A percentile compares a stretch with the other conserved stretches of the same genome.
phyloP scores from a whole-genome alignment of 2,329 filamentous ascomycete species.

The Xylariaceae sp. region DNA sequence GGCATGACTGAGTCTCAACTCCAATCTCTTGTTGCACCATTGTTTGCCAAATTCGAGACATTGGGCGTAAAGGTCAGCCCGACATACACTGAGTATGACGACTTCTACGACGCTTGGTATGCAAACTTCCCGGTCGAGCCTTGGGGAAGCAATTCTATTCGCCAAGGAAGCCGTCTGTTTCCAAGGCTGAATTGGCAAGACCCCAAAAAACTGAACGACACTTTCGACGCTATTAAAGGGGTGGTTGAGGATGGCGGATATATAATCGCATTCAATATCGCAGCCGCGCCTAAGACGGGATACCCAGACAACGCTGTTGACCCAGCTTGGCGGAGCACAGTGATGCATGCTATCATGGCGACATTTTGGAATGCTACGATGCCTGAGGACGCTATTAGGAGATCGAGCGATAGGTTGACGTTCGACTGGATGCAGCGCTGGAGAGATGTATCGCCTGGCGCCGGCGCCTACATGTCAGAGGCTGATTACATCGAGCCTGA shows the following conservation, averaged over 20 bases:
- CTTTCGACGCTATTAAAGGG: constrained; percentile 38
- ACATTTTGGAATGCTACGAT: constrained; percentile 26
- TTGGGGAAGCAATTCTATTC: constrained; percentile 34
- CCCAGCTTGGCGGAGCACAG: constrained; percentile 50
- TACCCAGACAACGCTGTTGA: constrained; percentile 32
- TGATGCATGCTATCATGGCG: constrained; percentile 40
- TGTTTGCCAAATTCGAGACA: constrained; percentile 34
- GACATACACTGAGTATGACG: constrained; percentile 40
- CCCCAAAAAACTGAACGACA: constrained; percentile 35
- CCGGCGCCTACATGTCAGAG: constrained; percentile 32
- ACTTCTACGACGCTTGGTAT: constrained; percentile 41
- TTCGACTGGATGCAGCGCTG: constrained; percentile 37
- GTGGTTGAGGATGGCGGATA: constrained; percentile 28
- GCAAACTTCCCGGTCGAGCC: constrained; percentile 43
- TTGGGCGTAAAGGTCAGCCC: constrained; percentile 36
- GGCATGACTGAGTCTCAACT: constrained; percentile 38
- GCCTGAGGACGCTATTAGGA: constrained; percentile 25
- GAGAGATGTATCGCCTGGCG: constrained; percentile 28
- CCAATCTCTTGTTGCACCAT: constrained; percentile 37
- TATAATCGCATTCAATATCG: constrained; percentile 25
- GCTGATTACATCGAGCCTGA: constrained; percentile 31
- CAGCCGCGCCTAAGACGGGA: constrained; percentile 30
- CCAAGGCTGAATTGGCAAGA: constrained; percentile 43
- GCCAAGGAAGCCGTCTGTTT: constrained; percentile 44
- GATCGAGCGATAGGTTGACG: constrained; percentile 34